These are phyloP conservation scores for Sclerotiophoma versabilis DNA, from an alignment of 2,329 filamentous ascomycete genomes.

Conservation along the genomic window DNA sequence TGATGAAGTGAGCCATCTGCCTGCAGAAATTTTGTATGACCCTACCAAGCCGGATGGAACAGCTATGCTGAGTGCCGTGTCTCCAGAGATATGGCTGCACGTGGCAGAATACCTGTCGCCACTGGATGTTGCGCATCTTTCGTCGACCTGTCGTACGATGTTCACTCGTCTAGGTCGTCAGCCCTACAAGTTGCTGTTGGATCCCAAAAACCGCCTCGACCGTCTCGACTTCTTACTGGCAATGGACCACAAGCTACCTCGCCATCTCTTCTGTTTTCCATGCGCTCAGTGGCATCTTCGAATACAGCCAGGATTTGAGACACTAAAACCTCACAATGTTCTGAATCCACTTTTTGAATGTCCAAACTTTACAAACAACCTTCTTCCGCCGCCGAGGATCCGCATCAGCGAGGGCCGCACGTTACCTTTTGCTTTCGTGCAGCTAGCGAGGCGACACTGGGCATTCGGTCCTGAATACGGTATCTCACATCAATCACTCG, in stretches of 20 bases:
- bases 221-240: conserved; percentile 60
- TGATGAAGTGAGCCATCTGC: conserved; percentile 25
- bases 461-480: conserved; percentile 55
- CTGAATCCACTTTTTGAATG: conserved; percentile 65
- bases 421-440: conserved; percentile 66
- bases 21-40: conserved; percentile 29
- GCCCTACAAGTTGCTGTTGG: conserved; percentile 30
- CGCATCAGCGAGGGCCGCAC: conserved; percentile 58
- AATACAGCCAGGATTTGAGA: conserved; percentile 61
- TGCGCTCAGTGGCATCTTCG: conserved; percentile 64
- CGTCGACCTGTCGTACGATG: conserved; percentile 40
- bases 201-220: conserved; percentile 54
- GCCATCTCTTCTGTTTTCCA: conserved; percentile 66
- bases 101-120: conserved; percentile 37
- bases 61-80: conserved; percentile 27
- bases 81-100: conserved; percentile 37
- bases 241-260: conserved; percentile 60
- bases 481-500: conserved; percentile 48
- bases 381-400: conserved; percentile 61
- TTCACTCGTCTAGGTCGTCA: conserved; percentile 32
- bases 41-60: conserved; percentile 33
- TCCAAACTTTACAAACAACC: conserved; percentile 59
- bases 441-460: conserved; percentile 61
- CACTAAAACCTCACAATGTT: conserved; percentile 60
- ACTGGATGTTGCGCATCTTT: conserved; percentile 37